Evolutionary conservation across 768 basidiomycete genomes (phyloP), one percentile per base, ranked within the genome.

Genomic region (Termitomyces sp.): DNA sequence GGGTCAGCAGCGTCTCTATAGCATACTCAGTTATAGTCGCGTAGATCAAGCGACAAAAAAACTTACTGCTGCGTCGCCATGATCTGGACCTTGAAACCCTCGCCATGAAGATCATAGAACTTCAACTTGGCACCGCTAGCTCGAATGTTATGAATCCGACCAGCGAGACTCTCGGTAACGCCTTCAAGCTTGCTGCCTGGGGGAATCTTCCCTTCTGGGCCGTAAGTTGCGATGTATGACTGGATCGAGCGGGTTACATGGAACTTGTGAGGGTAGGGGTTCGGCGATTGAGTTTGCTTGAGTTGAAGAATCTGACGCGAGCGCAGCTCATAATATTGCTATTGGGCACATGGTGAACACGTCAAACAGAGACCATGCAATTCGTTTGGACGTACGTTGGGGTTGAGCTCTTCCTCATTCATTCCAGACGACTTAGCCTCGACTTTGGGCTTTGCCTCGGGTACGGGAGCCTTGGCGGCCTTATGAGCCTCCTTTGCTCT

Each of bases 201-300:
- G 4, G 78, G 65, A 59, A 96, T 84, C 72, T 83, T 81, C 53
- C 88, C 91, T 50, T 92, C 89, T 8, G 65, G 24, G 27, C 91
- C 89, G 66, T 92, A 98, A 55, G 81, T 73, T 5, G 79, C 71
- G 71, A 98, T 82, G 75, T 87, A 99, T 5, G 75, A 68, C 3
- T 85, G 75, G 68, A 99, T 78, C 8, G 92, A 93, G 60, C 74
- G 78, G 56, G 88, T 78, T 22, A 98, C 95, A 64, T 96, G 73
- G 77, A 99, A 99, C 85, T 99, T 99, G 87, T 99, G 97, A 7
- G 97, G 97, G 78, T 98, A 99, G 2, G 97, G 97, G 71, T 95
- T 91, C 2, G 95, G 96, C 7, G 82, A 73, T 71, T 89, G 89
- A 30, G 91, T 89, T 69, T 87, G 81, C 73, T 92, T 89, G 61